A percentile compares a stretch with the other conserved stretches of the same genome.
Conservation (phyloP, 257 asterid species). For the Solanum medicagineum region DNA sequence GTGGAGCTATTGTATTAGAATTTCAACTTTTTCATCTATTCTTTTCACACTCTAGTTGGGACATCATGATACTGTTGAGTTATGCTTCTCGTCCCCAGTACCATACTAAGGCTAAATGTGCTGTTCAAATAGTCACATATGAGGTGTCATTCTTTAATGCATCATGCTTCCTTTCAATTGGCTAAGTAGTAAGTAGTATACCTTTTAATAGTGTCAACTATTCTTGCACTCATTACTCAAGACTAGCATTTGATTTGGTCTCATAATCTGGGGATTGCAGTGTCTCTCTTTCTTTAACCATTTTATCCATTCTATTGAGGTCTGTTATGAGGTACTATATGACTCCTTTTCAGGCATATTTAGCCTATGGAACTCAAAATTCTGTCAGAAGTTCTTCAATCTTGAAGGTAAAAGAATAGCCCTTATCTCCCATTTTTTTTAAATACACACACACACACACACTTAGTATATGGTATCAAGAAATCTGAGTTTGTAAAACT, state of each 20-base stretch:
- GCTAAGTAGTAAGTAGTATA: background rate
- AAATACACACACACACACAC: no score
- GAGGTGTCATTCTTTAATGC: background rate
- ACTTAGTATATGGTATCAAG: background rate
- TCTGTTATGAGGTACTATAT: background rate
- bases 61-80: background rate
- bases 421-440: background rate
- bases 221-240: background rate
- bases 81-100: background rate
- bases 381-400: conserved; percentile 48
- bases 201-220: background rate
- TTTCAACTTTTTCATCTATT: background rate
- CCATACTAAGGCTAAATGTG: background rate
- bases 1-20: background rate
- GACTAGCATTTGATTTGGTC: background rate
- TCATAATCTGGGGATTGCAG: background rate
- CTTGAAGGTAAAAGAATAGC: conserved; percentile 39
- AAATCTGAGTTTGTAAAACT: background rate
- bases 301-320: background rate
- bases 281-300: background rate
- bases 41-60: background rate
- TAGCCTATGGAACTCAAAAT: conserved; percentile 82
- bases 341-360: conserved; percentile 53
- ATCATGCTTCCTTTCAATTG: background rate
- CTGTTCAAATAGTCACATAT: background rate